Percentiles rank a stretch among this genome's conserved stretches.
Conservation (phyloP, 164 flowering plant species). For the Vitis riparia region DNA sequence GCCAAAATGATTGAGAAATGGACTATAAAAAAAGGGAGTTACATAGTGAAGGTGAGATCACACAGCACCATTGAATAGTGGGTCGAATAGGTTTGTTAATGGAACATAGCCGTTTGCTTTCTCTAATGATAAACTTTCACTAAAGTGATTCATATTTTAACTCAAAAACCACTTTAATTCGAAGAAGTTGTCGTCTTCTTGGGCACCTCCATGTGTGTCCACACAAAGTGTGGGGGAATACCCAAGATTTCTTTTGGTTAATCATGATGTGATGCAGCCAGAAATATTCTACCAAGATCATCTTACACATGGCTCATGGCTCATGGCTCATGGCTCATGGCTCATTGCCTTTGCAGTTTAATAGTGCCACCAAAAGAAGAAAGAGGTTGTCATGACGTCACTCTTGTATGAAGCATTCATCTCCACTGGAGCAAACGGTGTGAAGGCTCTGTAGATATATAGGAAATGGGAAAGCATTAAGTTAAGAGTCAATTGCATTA, state of each 20-base stretch:
- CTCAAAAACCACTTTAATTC: neutral
- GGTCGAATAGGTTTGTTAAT: neutral
- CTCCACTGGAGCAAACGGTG: too few relatives aligned
- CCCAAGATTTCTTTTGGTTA: constrained; percentile 3
- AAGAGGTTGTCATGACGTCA: neutral
- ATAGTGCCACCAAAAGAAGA: too few relatives aligned
- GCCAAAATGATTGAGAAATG: constrained; percentile 9
- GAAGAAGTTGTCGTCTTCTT: constrained; percentile 15
- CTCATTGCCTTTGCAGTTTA: too few relatives aligned
- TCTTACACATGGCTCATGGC: neutral
- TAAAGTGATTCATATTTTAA: neutral
- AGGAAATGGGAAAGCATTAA: too few relatives aligned
- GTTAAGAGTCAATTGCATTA: neutral
- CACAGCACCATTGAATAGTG: constrained; percentile 6
- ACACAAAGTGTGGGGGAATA: constrained; percentile 9
- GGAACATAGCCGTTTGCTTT: constrained; percentile 5
- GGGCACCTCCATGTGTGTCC: constrained; percentile 9
- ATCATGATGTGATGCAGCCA: constrained; percentile 2
- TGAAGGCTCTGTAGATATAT: too few relatives aligned
- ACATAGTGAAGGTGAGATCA: constrained; percentile 23
- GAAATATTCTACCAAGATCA: neutral
- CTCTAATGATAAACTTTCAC: neutral
- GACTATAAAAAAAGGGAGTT: neutral
- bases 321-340: too few relatives aligned
- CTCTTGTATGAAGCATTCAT: neutral